Conservation (phyloP, 768 basidiomycete genomes). For the Cystobasidium ongulense region DNA sequence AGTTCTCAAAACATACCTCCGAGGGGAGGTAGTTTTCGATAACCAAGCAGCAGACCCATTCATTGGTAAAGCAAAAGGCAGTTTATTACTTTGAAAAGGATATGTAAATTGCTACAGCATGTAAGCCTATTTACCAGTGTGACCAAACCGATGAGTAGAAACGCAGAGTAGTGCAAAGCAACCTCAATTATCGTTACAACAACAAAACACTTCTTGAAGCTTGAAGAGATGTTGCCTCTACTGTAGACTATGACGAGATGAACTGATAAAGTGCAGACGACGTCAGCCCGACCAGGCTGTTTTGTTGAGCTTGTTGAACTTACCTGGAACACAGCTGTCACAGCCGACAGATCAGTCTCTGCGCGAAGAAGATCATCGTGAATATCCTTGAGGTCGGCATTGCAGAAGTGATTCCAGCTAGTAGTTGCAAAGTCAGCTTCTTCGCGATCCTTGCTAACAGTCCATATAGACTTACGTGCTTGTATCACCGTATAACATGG, state of each 20-base stretch:
- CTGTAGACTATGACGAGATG: slow-evolving; percentile 9
- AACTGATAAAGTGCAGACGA: not conserved
- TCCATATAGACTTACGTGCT: slow-evolving; percentile 66
- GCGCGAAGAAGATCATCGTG: slow-evolving; percentile 92
- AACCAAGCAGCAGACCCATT: slow-evolving; percentile 5
- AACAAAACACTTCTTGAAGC: not conserved
- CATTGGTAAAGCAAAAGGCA: slow-evolving; percentile 14
- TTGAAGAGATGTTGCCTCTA: not conserved
- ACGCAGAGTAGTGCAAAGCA: not conserved
- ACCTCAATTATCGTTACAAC: not conserved
- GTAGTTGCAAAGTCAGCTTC: slow-evolving; percentile 14
- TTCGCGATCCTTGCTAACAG: not conserved
- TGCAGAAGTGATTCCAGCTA: slow-evolving; percentile 98
- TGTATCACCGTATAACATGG: slow-evolving; percentile 87
- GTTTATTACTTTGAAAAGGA: slow-evolving; percentile 33
- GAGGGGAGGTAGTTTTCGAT: slow-evolving; percentile 61
- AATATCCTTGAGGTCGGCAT: slow-evolving; percentile 73
- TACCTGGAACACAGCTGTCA: slow-evolving; percentile 86
- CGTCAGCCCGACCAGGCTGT: not conserved
- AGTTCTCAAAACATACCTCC: slow-evolving; percentile 71
- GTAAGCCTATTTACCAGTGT: not conserved
- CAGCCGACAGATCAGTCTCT: slow-evolving; percentile 70
- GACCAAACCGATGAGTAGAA: not conserved
- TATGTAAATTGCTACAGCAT: not conserved
- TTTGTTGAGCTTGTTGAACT: not conserved